phyloP scores from a whole-genome alignment of 345 rosid species.

The Salix suchowensis region DNA sequence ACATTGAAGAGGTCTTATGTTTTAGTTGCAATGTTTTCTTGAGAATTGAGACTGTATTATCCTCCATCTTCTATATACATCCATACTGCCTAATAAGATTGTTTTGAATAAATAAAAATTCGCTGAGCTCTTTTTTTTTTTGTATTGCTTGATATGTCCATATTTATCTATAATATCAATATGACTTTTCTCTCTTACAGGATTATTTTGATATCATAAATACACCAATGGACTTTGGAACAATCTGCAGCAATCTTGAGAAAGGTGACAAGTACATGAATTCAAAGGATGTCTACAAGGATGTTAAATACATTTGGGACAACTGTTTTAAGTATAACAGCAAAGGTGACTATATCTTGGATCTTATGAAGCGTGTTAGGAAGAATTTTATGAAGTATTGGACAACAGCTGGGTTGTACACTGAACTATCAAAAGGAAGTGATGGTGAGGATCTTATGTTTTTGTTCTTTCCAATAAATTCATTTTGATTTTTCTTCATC shows the following conservation, averaged over 20 bases:
- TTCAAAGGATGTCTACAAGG: conserved; percentile 82
- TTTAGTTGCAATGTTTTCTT: too few relatives aligned
- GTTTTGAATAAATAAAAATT: too few relatives aligned
- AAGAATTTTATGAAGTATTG: conserved; percentile 95
- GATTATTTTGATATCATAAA: conserved; percentile 91
- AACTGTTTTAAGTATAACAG: conserved; percentile 89
- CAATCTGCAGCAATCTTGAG: conserved; percentile 77
- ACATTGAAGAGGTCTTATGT: too few relatives aligned
- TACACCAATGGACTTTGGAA: conserved; percentile 99
- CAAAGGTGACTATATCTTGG: conserved; percentile 93
- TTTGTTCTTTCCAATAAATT: not conserved
- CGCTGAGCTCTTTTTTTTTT: too few relatives aligned
- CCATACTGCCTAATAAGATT: too few relatives aligned
- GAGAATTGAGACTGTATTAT: too few relatives aligned
- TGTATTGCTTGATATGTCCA: too few relatives aligned
- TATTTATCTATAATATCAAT: too few relatives aligned
- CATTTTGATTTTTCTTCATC: not conserved
- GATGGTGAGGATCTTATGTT: conserved; percentile 25
- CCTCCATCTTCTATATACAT: too few relatives aligned
- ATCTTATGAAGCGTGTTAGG: conserved; percentile 93
- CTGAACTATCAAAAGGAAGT: conserved; percentile 49
- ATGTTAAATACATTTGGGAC: conserved; percentile 83
- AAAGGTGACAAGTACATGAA: conserved; percentile 60
- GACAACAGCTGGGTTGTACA: conserved; percentile 73
- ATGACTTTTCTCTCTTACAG: conserved; percentile 23